Base-by-base conservation (phyloP, 495 filamentous ascomycete species). In the Emericellopsis terricola region DNA sequence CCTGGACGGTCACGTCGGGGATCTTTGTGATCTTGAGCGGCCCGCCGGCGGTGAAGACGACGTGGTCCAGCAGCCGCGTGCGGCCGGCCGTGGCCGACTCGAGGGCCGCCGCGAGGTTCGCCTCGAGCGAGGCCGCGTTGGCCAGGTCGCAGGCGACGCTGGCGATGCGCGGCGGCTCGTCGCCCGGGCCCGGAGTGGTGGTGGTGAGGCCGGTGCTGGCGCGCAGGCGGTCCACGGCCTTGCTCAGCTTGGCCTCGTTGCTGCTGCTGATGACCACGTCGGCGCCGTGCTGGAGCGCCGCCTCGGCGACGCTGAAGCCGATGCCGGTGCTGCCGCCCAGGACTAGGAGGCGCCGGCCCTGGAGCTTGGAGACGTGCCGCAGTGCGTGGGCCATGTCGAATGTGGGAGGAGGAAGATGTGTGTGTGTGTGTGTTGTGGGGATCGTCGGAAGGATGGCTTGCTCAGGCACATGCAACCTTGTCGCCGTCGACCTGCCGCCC, bases 41-140 rank as follows among this genome's bases (percentile, higher is more conserved):
- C 34, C 74, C 51, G 0, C 40, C 72, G 0, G 76, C 74, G 0
- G 73, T 78, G 53, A 56, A 68, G 37, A 73, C 63, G 18, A 80
- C 56, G 41, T 80, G 76, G 49, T 79, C 58, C 36, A 79, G 40
- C 20, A 49, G 49, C 15, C 53, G 37, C 30, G 42, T 33, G 14
- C 40, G 43, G n/a, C n/a, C n/a, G n/a, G n/a, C n/a, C 17, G 11
- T 31, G 8, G 48, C 46, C 5, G 54, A 48, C 1, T 54, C 28
- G 36, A 78, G 62, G 6, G 76, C 53, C 0, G 35, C 28, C 13
- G 56, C 52, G 9, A 78, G 47, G 36, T 44, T 43, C 21, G 57
- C 52, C 2, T 53, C 40, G 33, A 74, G 60, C 3, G 69, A 42
- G 18, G 47, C 41, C 1, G 48, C 39, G 16, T 50, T 46, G 4